Percentiles rank a stretch among this genome's conserved stretches.
These are phyloP conservation scores for Apostasia ramifera DNA, from an alignment of 106 monocot species.

Conservation along the genomic window DNA sequence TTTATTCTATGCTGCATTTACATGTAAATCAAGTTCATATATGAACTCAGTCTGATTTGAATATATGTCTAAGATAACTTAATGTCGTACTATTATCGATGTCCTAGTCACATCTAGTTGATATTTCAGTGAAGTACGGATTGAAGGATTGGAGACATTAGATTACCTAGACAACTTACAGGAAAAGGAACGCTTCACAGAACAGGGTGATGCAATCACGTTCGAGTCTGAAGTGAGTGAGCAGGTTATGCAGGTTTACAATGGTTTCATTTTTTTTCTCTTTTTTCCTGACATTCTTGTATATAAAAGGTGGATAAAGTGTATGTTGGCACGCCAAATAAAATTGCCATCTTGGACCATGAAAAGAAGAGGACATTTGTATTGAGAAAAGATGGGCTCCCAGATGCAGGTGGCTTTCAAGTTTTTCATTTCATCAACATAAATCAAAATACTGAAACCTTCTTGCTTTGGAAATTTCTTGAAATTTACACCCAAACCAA, in stretches of 20 bases:
- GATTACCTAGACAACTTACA: slow-evolving; percentile 76
- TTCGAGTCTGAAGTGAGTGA: slow-evolving; percentile 71
- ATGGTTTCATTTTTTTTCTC: background rate
- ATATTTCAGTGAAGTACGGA: slow-evolving; percentile 59
- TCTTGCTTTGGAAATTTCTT: too few species aligned
- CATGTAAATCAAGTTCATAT: background rate
- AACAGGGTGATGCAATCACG: slow-evolving; percentile 80
- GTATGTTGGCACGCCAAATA: slow-evolving; percentile 35
- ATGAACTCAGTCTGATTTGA: background rate
- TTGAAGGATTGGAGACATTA: slow-evolving; percentile 84
- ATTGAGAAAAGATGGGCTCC: slow-evolving; percentile 59
- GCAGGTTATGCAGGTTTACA: background rate
- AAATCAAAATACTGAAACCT: too few species aligned
- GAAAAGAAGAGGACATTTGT: slow-evolving; percentile 73
- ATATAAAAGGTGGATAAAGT: slow-evolving; percentile 22
- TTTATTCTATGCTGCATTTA: background rate
- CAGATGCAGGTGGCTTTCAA: slow-evolving; percentile 44
- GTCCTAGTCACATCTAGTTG: too few species aligned
- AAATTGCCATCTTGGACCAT: slow-evolving; percentile 73
- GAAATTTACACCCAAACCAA: too few species aligned
- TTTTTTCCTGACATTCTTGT: background rate
- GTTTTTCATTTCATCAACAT: background rate
- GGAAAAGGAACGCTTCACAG: slow-evolving; percentile 52
- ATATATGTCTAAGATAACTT: background rate
- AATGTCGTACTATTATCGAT: too few species aligned